Percentiles rank a stretch among this genome's conserved stretches.
Conservation (phyloP, 2,329 filamentous ascomycete genomes). For the Mycosphaerelloides madeirae region DNA sequence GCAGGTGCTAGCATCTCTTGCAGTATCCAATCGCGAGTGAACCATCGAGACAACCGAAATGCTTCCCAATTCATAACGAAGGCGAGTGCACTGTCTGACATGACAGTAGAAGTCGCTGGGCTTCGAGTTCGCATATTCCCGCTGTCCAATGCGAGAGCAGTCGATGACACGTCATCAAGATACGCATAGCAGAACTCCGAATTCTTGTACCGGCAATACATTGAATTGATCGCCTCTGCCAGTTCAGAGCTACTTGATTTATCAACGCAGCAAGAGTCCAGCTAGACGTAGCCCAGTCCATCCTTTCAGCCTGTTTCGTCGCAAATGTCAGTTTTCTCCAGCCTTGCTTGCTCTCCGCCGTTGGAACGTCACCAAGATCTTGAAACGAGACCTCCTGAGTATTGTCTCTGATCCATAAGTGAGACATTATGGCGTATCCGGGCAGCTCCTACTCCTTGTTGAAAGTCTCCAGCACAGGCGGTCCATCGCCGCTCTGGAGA, state of each 20-base stretch:
- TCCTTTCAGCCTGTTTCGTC: background rate
- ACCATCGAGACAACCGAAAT: too few species aligned
- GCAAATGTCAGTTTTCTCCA: background rate
- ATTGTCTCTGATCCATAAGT: background rate
- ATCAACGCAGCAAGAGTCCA: conserved; percentile 5
- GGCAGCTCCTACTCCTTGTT: too few species aligned
- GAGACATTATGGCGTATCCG: conserved; percentile 3
- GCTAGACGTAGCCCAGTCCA: conserved; percentile 1
- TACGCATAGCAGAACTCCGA: too few species aligned
- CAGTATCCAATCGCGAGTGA: conserved; percentile 5
- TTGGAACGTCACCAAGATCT: background rate
- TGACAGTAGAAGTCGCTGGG: too few species aligned
- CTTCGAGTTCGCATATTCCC: too few species aligned
- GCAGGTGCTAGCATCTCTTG: conserved; percentile 5
- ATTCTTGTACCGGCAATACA: too few species aligned
- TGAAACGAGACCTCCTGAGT: background rate
- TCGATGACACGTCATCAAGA: too few species aligned
- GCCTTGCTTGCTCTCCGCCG: background rate
- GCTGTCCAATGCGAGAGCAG: too few species aligned
- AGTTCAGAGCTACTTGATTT: conserved; percentile 1
- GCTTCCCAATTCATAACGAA: too few species aligned
- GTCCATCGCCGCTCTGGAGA: too few species aligned
- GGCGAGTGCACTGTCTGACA: too few species aligned
- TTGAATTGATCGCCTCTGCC: conserved; percentile 1
- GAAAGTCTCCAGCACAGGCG: too few species aligned